Conservation (phyloP, 1,284 basidiomycete species). For the Hortiboletus rubellus region DNA sequence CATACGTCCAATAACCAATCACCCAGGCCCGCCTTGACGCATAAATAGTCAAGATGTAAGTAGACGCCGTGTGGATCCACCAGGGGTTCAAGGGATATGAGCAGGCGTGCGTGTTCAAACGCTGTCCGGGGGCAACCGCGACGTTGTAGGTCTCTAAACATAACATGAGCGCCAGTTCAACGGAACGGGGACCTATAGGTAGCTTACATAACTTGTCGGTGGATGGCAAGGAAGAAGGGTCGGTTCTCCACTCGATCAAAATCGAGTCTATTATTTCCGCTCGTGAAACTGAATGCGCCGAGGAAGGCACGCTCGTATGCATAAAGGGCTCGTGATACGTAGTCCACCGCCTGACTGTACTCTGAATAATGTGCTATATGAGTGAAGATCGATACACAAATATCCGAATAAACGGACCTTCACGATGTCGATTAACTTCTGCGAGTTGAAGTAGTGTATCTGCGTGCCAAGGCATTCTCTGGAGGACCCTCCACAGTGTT, state of each 20-base stretch:
- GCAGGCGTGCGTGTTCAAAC: conserved; percentile 83
- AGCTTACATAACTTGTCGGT: conserved; percentile 73
- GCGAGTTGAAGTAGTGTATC: conserved; percentile 89
- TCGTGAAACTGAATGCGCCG: conserved; percentile 80
- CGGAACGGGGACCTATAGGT: neutral
- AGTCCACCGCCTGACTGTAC: conserved; percentile 81
- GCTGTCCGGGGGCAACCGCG: conserved; percentile 85
- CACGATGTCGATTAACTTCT: conserved; percentile 80
- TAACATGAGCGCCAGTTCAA: conserved; percentile 9
- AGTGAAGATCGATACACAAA: neutral
- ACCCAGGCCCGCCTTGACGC: conserved; percentile 76
- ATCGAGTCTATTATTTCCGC: conserved; percentile 78
- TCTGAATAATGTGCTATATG: conserved; percentile 46
- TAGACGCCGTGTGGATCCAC: conserved; percentile 83
- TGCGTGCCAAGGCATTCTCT: conserved; percentile 77
- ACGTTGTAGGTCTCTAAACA: conserved; percentile 71
- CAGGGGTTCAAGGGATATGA: conserved; percentile 80
- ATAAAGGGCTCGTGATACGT: conserved; percentile 83
- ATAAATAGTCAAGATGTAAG: conserved; percentile 83
- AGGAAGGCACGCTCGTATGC: conserved; percentile 87
- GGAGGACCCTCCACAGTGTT: conserved; percentile 58
- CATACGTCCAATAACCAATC: conserved; percentile 78
- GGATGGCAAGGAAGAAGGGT: conserved; percentile 81
- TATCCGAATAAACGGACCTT: conserved; percentile 51
- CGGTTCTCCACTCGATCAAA: conserved; percentile 85